These are phyloP conservation scores for Aspergillus carlsbadensis DNA, from an alignment of 495 filamentous ascomycete genomes.

Conservation along the genomic window DNA sequence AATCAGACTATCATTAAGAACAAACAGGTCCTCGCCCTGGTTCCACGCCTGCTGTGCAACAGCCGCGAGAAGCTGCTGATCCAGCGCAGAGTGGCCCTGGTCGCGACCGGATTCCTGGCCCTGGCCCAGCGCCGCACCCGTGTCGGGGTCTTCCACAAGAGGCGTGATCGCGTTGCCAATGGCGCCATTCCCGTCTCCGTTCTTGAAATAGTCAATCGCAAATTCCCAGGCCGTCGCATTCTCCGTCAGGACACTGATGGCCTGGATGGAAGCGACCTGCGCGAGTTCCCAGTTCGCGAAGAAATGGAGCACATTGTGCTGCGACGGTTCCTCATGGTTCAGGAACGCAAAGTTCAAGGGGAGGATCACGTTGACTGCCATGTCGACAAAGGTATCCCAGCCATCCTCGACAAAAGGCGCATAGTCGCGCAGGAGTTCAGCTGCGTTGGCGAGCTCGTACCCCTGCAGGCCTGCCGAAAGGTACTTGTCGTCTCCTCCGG, in stretches of 20 bases:
- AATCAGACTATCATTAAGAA: constrained; percentile 31
- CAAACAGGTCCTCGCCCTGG: constrained; percentile 42
- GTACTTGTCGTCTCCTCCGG: constrained; percentile 35
- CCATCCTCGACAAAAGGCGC: constrained; percentile 2
- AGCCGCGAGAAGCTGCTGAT: constrained; percentile 32
- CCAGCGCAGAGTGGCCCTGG: constrained; percentile 42
- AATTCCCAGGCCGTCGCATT: constrained; percentile 39
- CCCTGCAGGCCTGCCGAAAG: constrained; percentile 46
- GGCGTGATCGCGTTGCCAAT: constrained; percentile 31
- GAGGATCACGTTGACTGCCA: constrained; percentile 36
- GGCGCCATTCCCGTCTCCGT: constrained; percentile 36
- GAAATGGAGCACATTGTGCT: constrained; percentile 29
- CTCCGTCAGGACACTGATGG: constrained; percentile 41
- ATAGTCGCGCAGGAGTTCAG: constrained; percentile 42
- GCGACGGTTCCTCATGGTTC: constrained; percentile 25
- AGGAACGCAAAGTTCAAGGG: constrained; percentile 34
- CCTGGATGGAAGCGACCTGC: constrained; percentile 39
- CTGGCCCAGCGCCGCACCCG: constrained; percentile 30
- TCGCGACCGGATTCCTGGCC: constrained; percentile 44
- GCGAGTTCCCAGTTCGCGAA: constrained; percentile 48
- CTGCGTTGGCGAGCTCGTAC: constrained; percentile 45
- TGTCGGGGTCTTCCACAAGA: constrained; percentile 7
- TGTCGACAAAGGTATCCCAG: constrained; percentile 23
- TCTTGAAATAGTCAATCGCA: constrained; percentile 35
- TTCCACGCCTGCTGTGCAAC: constrained; percentile 41